Conservation (phyloP, 176 grass and related monocot species). For the Tillandsia fasciculata region DNA sequence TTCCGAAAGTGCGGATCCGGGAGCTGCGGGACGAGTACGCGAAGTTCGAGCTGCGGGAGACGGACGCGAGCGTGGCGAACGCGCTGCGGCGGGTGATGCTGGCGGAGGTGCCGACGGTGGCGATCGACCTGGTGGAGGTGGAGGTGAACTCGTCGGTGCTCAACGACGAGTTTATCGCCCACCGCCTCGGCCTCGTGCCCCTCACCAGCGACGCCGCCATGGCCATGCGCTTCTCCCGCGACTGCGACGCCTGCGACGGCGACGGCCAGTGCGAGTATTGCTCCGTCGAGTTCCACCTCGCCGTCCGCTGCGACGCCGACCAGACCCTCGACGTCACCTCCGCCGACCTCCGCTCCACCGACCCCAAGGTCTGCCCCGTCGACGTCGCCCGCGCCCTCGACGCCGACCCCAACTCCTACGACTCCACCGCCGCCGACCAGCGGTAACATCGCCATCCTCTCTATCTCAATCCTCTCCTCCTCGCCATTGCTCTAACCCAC, state of each 20-base stretch:
- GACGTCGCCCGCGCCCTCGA: conserved; percentile 40
- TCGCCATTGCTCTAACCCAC: too few species aligned
- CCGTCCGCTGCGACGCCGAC: conserved; percentile 63
- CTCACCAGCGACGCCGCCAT: conserved; percentile 79
- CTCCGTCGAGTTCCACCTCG: conserved; percentile 84
- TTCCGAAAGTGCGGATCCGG: conserved; percentile 68
- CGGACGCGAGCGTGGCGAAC: conserved; percentile 92
- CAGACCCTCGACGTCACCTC: conserved; percentile 91
- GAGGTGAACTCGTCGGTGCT: conserved; percentile 88
- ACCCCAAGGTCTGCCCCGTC: conserved; percentile 56
- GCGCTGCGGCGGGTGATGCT: conserved; percentile 93
- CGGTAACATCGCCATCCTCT: conserved; percentile 20
- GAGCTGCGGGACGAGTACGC: conserved; percentile 74
- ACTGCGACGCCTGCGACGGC: conserved; percentile 88
- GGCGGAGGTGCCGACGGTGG: conserved; percentile 85
- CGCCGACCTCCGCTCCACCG: conserved; percentile 50
- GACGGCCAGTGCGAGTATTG: conserved; percentile 87
- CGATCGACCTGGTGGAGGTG: conserved; percentile 93
- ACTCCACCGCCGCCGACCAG: conserved; percentile 28
- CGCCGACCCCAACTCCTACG: conserved; percentile 14
- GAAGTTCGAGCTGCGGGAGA: conserved; percentile 88
- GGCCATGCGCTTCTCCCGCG: conserved; percentile 91
- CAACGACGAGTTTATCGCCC: conserved; percentile 96
- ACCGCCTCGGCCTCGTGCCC: conserved; percentile 88
- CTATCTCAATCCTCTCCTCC: too few species aligned